Evolutionary conservation across 2,329 filamentous ascomycete species (phyloP).

Genomic region (Pseudohalonectria lignicola): DNA sequence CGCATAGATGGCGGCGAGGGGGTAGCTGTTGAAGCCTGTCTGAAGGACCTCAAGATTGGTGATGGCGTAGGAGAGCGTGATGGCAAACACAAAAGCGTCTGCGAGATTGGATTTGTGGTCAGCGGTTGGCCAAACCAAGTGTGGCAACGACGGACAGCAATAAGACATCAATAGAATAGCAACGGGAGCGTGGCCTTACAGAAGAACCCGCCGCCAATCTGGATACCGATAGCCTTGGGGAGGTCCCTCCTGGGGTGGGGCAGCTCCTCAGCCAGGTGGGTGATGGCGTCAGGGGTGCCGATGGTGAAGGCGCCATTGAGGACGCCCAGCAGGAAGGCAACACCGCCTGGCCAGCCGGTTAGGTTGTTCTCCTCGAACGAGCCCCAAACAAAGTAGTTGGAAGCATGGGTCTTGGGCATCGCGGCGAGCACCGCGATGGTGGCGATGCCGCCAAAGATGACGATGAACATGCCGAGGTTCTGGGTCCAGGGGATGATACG

Average conservation of each 20-base stretch:
- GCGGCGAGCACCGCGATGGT: constrained; percentile 38
- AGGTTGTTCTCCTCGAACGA: constrained; percentile 32
- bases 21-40: constrained; percentile 39
- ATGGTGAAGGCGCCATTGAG: constrained; percentile 58
- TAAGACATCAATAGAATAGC: too few species aligned
- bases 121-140: too few species aligned
- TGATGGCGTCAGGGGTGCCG: constrained; percentile 52
- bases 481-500: constrained; percentile 41
- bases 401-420: constrained; percentile 43
- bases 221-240: constrained; percentile 37
- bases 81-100: constrained; percentile 42
- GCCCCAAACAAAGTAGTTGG: constrained; percentile 41
- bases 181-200: constrained; percentile 26
- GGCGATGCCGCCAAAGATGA: constrained; percentile 37
- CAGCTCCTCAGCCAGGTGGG: constrained; percentile 51
- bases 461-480: constrained; percentile 41
- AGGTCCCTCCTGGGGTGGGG: constrained; percentile 33
- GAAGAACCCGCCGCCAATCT: constrained; percentile 31
- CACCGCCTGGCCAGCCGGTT: constrained; percentile 43
- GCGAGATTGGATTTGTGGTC: too few species aligned
- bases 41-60: constrained; percentile 43
- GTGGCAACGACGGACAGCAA: too few species aligned
- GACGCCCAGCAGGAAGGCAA: constrained; percentile 56
- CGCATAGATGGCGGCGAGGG: constrained; percentile 52
- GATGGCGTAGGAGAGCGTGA: constrained; percentile 41